A percentile compares a stretch with the other conserved stretches of the same genome.
These are phyloP conservation scores for Gossypium schwendimanii DNA, from an alignment of 441 rosid species.

Conservation along the genomic window DNA sequence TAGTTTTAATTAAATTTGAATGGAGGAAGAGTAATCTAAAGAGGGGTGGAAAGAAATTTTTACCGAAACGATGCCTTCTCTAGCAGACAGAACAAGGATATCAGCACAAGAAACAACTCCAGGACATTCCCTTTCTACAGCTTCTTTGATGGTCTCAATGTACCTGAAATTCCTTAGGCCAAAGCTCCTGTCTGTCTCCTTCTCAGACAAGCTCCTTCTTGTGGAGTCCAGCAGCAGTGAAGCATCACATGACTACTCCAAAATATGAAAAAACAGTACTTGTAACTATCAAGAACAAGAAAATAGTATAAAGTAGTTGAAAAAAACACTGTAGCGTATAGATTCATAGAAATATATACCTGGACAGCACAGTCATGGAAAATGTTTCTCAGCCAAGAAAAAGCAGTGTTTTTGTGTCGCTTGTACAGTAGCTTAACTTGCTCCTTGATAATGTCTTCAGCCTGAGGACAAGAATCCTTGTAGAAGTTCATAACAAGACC, in stretches of 20 bases:
- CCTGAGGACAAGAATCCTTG: slow-evolving; percentile 88
- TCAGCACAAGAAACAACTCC: slow-evolving; percentile 90
- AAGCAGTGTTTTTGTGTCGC: slow-evolving; percentile 98
- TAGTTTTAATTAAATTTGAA: too few species aligned
- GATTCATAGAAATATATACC: slow-evolving; percentile 26
- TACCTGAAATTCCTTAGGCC: slow-evolving; percentile 93
- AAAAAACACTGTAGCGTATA: neutral
- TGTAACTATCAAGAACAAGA: neutral
- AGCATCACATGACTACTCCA: slow-evolving; percentile 81
- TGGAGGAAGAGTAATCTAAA: neutral
- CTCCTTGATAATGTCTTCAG: slow-evolving; percentile 79
- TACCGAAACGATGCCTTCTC: slow-evolving; percentile 85
- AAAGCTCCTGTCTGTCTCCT: slow-evolving; percentile 93
- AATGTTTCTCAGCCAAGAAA: slow-evolving; percentile 97
- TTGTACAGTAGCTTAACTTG: slow-evolving; percentile 91
- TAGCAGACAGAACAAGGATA: slow-evolving; percentile 76
- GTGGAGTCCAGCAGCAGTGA: slow-evolving; percentile 93
- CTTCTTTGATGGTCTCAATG: slow-evolving; percentile 80
- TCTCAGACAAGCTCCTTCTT: slow-evolving; percentile 86
- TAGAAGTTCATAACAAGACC: slow-evolving; percentile 79
- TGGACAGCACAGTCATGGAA: slow-evolving; percentile 97
- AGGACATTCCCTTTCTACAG: slow-evolving; percentile 90
- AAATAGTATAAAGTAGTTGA: neutral
- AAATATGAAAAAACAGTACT: neutral
- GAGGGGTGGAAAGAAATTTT: neutral